Base-by-base conservation (phyloP, 139 green algal genomes). In the Chlamydomonas incerta region DNA sequence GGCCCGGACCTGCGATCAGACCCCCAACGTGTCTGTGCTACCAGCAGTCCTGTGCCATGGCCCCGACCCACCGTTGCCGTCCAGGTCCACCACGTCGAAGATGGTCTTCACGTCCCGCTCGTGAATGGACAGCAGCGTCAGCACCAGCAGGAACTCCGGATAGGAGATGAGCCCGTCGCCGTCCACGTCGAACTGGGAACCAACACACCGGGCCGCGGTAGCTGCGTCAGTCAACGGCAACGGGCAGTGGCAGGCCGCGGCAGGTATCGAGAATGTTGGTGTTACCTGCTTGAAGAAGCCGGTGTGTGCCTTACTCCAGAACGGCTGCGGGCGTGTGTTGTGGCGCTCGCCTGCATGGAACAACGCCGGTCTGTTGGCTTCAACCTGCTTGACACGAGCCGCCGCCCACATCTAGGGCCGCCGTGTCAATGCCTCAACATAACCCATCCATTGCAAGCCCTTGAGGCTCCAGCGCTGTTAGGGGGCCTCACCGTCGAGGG, bases 91-190 rank as follows among this genome's bases (percentile, higher is more conserved):
- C 60, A 97, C 89, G 20, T 91, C 72, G 83, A 97, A 97, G 0
- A 93, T 91, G 33, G 92, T 84, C 24, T 87, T 60, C 13, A 94
- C 88, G 66, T 95, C 90, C 67, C 87, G 82, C 77, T 88, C 52
- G 23, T 90, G 92, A 28, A 97, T 95, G 83, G 83, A 77, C 69
- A 96, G 65, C 74, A 97, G 86, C 58, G 92, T 94, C 13, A 95
- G 77, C 65, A 98, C 82, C 23, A 98, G 88, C 50, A 96, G 83
- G 87, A 94, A 98, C 89, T 98, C 95, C n/a, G 87, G 50, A 82
- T 95, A 98, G 62, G 68, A 90, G 14, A 98, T 90, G 9, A 88
- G 28, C 18, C 92, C 93, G 72, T 96, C 90, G 0, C 91, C 88
- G 75, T 97, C 89, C 15, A 94, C 72, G 83, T 98, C 95, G 86